Percentiles rank a stretch among this genome's conserved stretches.
Evolutionary conservation across 345 rosid genomes (phyloP).

Genomic region (Camelina neglecta): DNA sequence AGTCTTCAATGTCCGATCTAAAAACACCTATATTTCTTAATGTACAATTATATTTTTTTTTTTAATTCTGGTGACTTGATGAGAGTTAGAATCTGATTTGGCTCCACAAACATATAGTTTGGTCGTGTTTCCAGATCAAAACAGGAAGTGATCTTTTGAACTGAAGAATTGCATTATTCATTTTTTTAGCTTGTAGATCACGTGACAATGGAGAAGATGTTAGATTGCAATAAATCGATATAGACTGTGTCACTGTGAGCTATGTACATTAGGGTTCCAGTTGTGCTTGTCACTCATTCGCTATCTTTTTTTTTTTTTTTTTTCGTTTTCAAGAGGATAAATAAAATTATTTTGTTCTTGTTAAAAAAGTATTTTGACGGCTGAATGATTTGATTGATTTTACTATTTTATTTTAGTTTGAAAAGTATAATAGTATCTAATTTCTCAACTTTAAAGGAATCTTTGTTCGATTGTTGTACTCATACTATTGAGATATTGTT

Average conservation of each 20-base stretch:
- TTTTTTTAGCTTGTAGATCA: constrained; percentile 25
- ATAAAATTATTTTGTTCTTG: neutral
- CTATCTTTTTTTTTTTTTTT: neutral
- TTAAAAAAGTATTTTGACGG: neutral
- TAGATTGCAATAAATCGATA: constrained; percentile 26
- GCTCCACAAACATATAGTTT: constrained; percentile 6
- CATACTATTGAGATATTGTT: neutral
- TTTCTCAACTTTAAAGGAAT: neutral
- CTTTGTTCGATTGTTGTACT: neutral
- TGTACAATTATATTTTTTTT: neutral
- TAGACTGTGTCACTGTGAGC: constrained; percentile 30
- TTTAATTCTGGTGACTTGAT: neutral
- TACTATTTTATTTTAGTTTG: neutral
- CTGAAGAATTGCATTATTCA: neutral
- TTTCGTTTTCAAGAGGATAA: neutral
- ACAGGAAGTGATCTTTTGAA: constrained; percentile 20
- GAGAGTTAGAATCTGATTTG: neutral
- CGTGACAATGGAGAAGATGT: constrained; percentile 22
- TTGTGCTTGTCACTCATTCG: constrained; percentile 17
- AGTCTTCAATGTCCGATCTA: neutral
- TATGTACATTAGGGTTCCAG: constrained; percentile 35
- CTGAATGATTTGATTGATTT: neutral
- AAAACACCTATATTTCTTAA: neutral
- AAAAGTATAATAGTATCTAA: neutral
- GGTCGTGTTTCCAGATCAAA: constrained; percentile 18